phyloP scores from a whole-genome alignment of 202 grass and related monocot species.

The Zoysia matrella region DNA sequence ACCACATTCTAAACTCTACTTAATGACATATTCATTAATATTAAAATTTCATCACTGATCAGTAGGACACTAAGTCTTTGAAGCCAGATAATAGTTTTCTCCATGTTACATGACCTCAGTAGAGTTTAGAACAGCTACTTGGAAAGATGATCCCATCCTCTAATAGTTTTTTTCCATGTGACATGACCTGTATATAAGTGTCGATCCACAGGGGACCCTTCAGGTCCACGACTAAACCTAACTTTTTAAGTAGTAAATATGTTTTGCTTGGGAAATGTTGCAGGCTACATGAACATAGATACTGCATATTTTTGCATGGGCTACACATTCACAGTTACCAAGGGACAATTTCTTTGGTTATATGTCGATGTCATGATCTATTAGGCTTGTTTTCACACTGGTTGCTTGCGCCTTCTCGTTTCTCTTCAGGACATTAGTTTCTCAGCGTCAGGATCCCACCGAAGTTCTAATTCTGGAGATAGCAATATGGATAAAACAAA shows the following conservation, averaged over 20 bases:
- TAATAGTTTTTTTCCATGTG: background rate
- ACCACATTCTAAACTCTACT: background rate
- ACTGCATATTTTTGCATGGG: background rate
- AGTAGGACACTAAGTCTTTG: background rate
- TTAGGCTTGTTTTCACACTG: background rate
- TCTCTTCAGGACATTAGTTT: constrained; percentile 74
- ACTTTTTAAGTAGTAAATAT: background rate
- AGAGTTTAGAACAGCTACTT: background rate
- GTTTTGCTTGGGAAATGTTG: constrained; percentile 23
- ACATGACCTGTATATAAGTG: background rate
- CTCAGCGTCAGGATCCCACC: constrained; percentile 90
- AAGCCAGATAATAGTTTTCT: no score
- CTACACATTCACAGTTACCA: constrained; percentile 2
- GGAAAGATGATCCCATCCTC: background rate
- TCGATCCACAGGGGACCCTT: background rate
- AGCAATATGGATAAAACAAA: constrained; percentile 69
- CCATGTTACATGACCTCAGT: no score
- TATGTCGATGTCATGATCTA: background rate
- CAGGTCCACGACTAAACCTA: background rate
- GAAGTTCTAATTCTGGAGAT: constrained; percentile 96
- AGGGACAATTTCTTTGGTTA: background rate
- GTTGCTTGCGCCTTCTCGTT: background rate
- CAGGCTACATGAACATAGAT: constrained; percentile 2
- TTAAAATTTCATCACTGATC: background rate
- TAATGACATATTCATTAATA: background rate